Percentiles rank a stretch among this genome's conserved stretches.
Evolutionary conservation across 2,329 filamentous ascomycete species (phyloP).

Genomic region (Verticillium longisporum): DNA sequence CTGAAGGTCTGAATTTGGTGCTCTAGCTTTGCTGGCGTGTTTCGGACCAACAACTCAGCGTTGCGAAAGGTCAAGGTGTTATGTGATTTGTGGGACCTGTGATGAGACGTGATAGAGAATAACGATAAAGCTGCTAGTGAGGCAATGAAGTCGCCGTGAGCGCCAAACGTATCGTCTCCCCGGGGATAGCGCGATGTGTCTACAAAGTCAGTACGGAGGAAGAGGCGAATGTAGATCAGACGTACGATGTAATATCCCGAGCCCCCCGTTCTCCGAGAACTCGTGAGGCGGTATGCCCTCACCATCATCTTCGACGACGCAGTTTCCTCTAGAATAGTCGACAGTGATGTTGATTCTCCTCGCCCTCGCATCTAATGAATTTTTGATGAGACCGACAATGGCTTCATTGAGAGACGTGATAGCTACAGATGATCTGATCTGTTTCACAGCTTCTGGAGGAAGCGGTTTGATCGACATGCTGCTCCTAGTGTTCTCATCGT

Average conservation of each 20-base stretch:
- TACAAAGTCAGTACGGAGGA: slow-evolving; percentile 25
- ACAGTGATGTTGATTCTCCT: slow-evolving; percentile 62
- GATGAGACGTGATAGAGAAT: slow-evolving; percentile 68
- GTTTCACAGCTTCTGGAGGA: slow-evolving; percentile 63
- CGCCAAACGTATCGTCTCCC: slow-evolving; percentile 49
- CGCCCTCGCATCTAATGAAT: slow-evolving; percentile 76
- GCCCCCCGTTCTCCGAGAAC: slow-evolving; percentile 62
- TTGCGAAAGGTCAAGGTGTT: slow-evolving; percentile 66
- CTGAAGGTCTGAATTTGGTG: slow-evolving; percentile 46
- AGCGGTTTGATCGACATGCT: slow-evolving; percentile 62
- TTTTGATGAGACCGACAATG: slow-evolving; percentile 67
- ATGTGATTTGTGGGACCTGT: slow-evolving; percentile 50
- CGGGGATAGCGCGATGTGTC: slow-evolving; percentile 70
- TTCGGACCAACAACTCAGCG: slow-evolving; percentile 56
- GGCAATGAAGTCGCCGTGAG: slow-evolving; percentile 67
- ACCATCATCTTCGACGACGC: slow-evolving; percentile 80
- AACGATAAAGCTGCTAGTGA: slow-evolving; percentile 71
- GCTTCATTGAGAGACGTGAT: slow-evolving; percentile 70
- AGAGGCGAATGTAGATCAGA: slow-evolving; percentile 10
- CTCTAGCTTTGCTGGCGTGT: slow-evolving; percentile 52
- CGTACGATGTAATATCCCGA: slow-evolving; percentile 69
- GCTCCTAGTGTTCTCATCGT: not conserved
- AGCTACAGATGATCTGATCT: slow-evolving; percentile 78
- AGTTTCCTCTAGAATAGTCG: slow-evolving; percentile 70
- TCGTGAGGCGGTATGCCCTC: slow-evolving; percentile 66